Base-by-base conservation (phyloP, 768 basidiomycete species). In the Russula compacta region DNA sequence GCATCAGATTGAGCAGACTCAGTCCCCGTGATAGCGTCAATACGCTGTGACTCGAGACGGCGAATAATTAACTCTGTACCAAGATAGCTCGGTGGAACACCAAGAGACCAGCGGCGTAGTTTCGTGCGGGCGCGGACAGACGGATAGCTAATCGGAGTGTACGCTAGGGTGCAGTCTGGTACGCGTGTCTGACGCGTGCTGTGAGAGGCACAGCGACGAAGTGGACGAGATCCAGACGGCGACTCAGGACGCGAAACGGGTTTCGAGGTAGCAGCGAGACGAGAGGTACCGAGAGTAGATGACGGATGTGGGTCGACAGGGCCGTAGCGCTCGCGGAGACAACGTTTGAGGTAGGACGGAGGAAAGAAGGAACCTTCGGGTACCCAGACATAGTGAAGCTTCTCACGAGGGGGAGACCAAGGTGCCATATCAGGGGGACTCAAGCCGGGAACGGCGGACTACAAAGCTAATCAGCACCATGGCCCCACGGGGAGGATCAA, bases 281-380 rank as follows among this genome's bases (percentile, higher is more conserved):
- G 33, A 51, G 54, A 38, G n/a, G n/a, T 17, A n/a, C 14, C 32
- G 10, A 35, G 17, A 36, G 42, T 36, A 43, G 49, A 47, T 54
- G 35, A 24, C 29, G 5, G 8, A 9, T 15, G 9, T 6, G 15
- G 33, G 14, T 35, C 46, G 4, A 21, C n/a, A 6, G 29, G 44
- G 14, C 59, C 46, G 24, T 52, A 55, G 9, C 53, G 64, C 38
- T 42, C 56, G 4, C 42, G 51, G 29, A 66, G 51, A 42, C 38
- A 39, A 21, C 38, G 38, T 33, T 48, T 44, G n/a, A 66, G 51
- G 43, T 66, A 61, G 0, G 38, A 51, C 35, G 65, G 65, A 59
- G 65, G 65, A 53, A 66, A 65, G 36, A 43, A 64, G 14, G 65
- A 66, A 19, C 65, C 65, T 35, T 66, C 65, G 21, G 65, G 63